A percentile compares a stretch with the other conserved stretches of the same genome.
These are phyloP conservation scores for Casaregolazyma lundiana DNA, from an alignment of 1,139 yeast genomes.

Conservation along the genomic window DNA sequence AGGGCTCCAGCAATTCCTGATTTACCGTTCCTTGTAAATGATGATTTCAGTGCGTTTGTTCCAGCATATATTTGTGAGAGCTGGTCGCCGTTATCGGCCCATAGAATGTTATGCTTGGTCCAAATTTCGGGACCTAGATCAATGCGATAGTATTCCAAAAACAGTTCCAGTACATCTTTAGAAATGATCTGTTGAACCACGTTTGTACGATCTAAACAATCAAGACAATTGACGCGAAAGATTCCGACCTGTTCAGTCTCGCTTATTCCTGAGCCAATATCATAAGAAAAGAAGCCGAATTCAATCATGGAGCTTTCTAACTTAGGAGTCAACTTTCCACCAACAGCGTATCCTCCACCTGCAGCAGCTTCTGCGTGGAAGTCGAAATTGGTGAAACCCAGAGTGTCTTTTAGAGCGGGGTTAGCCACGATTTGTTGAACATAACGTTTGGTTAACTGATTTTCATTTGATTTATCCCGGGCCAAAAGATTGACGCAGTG, in stretches of 20 bases:
- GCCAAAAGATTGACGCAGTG: slow-evolving; percentile 83
- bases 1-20: slow-evolving; percentile 96
- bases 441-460: slow-evolving; percentile 66
- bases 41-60: slow-evolving; percentile 90
- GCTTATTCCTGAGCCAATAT: slow-evolving; percentile 43
- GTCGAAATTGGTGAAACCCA: slow-evolving; percentile 72
- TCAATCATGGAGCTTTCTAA: slow-evolving; percentile 63
- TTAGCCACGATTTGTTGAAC: slow-evolving; percentile 46
- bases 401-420: slow-evolving; percentile 37
- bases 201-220: slow-evolving; percentile 92
- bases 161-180: slow-evolving; percentile 57
- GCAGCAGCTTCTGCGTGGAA: slow-evolving; percentile 86
- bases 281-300: slow-evolving; percentile 73
- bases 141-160: slow-evolving; percentile 50
- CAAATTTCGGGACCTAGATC: slow-evolving; percentile 47
- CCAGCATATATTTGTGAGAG: slow-evolving; percentile 96
- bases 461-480: slow-evolving; percentile 64
- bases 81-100: slow-evolving; percentile 99
- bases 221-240: slow-evolving; percentile 89
- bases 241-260: slow-evolving; percentile 81
- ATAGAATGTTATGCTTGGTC: slow-evolving; percentile 67
- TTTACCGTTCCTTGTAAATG: slow-evolving; percentile 89
- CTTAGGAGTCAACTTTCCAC: slow-evolving; percentile 61
- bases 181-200: slow-evolving; percentile 86
- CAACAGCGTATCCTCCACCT: slow-evolving; percentile 84